Evolutionary conservation across 345 rosid species (phyloP), one percentile per base, ranked within the genome.

Genomic region (Eucalyptus brandiana): DNA sequence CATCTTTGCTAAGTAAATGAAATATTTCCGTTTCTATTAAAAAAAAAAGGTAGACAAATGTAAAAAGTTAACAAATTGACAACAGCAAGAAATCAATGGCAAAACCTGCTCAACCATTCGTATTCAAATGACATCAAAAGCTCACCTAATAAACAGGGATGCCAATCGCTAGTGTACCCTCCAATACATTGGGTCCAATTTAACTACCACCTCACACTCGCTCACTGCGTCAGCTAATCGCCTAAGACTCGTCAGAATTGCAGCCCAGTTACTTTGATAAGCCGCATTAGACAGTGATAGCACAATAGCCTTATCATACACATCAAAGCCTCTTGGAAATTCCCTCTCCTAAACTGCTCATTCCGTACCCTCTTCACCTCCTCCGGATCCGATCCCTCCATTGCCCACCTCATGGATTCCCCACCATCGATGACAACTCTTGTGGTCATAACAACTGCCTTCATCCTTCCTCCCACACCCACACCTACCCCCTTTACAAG

Each of bases 161-260:
- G 93, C 99, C 93, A 98, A 92, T 85, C 99, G 93, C 88, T 95
- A 97, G 90, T 97, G 99, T 87, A 98, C 99, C 90, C 98, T 96
- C 89, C 91, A 89, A 91, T 93, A 94, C 60, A 89, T 92, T 34
- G 97, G 98, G 91, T 98, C 97, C 95, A 98, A 89, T 86, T 88
- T 94, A 85, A 98, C 94, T 5, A 99, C 99, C 90, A 93, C 95
- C 86, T 96, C 97, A 86, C 99, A 96, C 80, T 96, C 99, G 88
- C 86, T 92, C 85, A 98, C 94, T 4, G 99, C 99, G 90, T 97
- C 98, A 4, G 89, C 95, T 86, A 98, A 47, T 91, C 93, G 91
- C 28, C 94, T 95, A 47, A 97, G 91, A 37, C 93, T 93, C 44
- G 93, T 93, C 90, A 97, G 93, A 13, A 96, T 96, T 6, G 97